Evolutionary conservation across 176 grass and related monocot genomes (phyloP).

Genomic region (Tillandsia leiboldiana): DNA sequence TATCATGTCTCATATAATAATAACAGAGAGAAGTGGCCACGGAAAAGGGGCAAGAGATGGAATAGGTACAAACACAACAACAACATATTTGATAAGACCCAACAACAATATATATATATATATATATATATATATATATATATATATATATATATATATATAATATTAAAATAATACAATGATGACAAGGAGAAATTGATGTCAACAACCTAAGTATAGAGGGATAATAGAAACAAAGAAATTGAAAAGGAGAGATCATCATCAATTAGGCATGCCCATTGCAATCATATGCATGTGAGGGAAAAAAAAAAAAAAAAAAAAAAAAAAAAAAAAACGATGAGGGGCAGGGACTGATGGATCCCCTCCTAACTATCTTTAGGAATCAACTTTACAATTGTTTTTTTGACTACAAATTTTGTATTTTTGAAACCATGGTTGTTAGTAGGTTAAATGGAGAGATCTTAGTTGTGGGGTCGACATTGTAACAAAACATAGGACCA

Average conservation of each 20-base stretch:
- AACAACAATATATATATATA: background rate
- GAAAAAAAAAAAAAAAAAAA: too few species aligned
- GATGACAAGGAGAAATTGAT: background rate
- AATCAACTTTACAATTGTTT: too few species aligned
- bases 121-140: too few species aligned
- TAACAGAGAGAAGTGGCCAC: background rate
- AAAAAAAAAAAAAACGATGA: too few species aligned
- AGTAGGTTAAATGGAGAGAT: too few species aligned
- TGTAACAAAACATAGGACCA: too few species aligned
- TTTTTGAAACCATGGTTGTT: too few species aligned
- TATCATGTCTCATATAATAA: conserved; percentile 8
- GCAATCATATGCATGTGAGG: background rate
- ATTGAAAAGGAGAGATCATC: background rate
- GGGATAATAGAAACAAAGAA: background rate
- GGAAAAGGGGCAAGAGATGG: background rate
- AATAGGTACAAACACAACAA: background rate
- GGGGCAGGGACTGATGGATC: too few species aligned
- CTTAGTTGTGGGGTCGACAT: too few species aligned
- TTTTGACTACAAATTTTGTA: too few species aligned
- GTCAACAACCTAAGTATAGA: background rate
- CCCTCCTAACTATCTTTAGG: too few species aligned
- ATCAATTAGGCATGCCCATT: background rate
- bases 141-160: too few species aligned
- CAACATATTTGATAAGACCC: background rate
- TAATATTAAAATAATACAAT: background rate